Evolutionary conservation across 2,329 filamentous ascomycete genomes (phyloP).

Genomic region (Pseudomassariella vexata): DNA sequence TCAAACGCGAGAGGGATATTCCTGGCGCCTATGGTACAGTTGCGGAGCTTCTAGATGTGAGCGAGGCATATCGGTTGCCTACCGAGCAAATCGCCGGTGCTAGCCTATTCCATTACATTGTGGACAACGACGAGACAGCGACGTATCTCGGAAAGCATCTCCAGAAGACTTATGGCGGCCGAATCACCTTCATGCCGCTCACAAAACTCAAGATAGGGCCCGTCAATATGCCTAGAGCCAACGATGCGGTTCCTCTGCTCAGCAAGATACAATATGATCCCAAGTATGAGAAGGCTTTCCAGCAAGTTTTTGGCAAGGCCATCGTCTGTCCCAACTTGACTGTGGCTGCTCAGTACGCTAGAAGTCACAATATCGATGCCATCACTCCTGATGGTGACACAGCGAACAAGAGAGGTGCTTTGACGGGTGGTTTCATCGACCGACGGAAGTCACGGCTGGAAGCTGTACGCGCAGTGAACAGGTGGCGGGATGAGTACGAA

Average conservation of each 20-base stretch:
- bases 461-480: slow-evolving; percentile 69
- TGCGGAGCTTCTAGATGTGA: slow-evolving; percentile 85
- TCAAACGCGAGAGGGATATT: slow-evolving; percentile 74
- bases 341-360: slow-evolving; percentile 83
- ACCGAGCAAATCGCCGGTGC: slow-evolving; percentile 90
- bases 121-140: slow-evolving; percentile 85
- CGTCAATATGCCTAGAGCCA: slow-evolving; percentile 74
- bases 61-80: slow-evolving; percentile 77
- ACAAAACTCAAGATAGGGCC: slow-evolving; percentile 69
- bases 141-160: slow-evolving; percentile 75
- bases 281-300: slow-evolving; percentile 77
- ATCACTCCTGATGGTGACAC: slow-evolving; percentile 94
- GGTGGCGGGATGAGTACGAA: slow-evolving; percentile 72
- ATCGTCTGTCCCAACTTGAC: slow-evolving; percentile 89
- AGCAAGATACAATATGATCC: slow-evolving; percentile 77
- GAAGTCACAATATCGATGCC: slow-evolving; percentile 84
- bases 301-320: slow-evolving; percentile 91
- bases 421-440: slow-evolving; percentile 94
- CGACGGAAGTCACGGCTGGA: slow-evolving; percentile 80
- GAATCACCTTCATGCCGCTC: slow-evolving; percentile 92
- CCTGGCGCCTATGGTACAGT: slow-evolving; percentile 87
- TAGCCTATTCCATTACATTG: slow-evolving; percentile 92
- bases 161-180: slow-evolving; percentile 72
- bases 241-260: slow-evolving; percentile 81
- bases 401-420: slow-evolving; percentile 88